Conservation (phyloP, 148 eudicot species). For the Rhododendron ferrugineum region DNA sequence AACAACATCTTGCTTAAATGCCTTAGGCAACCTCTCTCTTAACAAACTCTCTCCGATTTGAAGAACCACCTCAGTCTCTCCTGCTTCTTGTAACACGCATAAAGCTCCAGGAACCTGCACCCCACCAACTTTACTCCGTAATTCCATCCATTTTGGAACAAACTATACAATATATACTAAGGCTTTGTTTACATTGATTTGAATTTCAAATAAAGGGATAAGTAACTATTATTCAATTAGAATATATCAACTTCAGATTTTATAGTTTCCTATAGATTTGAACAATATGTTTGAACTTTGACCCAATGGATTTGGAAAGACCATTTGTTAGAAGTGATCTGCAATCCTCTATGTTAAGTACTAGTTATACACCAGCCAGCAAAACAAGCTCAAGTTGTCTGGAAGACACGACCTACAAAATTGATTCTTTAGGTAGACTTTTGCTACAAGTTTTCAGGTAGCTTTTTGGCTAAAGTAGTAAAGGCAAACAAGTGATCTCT, state of each 20-base stretch:
- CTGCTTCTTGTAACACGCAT: conserved; percentile 91
- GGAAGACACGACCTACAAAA: background rate
- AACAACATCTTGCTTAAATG: conserved; percentile 90
- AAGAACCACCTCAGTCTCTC: conserved; percentile 81
- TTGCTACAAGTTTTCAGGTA: too few relatives aligned
- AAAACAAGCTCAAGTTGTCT: background rate
- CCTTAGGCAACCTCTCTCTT: conserved; percentile 81
- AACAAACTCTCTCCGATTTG: conserved; percentile 78
- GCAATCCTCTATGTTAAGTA: background rate
- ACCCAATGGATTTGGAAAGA: background rate
- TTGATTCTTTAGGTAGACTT: background rate
- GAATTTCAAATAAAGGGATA: background rate
- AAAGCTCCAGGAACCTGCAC: conserved; percentile 91
- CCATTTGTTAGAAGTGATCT: background rate
- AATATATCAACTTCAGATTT: background rate
- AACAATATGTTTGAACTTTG: background rate
- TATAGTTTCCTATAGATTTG: background rate
- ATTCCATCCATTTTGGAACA: background rate
- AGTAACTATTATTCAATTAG: background rate
- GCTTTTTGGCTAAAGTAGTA: too few relatives aligned
- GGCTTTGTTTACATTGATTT: background rate
- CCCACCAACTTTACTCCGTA: conserved; percentile 11
- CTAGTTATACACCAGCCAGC: background rate
- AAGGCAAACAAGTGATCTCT: too few relatives aligned
- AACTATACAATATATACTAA: background rate